A percentile compares a stretch with the other conserved stretches of the same genome.
Conservation (phyloP, 441 rosid genomes). For the Euphorbia schlechtendalii region DNA sequence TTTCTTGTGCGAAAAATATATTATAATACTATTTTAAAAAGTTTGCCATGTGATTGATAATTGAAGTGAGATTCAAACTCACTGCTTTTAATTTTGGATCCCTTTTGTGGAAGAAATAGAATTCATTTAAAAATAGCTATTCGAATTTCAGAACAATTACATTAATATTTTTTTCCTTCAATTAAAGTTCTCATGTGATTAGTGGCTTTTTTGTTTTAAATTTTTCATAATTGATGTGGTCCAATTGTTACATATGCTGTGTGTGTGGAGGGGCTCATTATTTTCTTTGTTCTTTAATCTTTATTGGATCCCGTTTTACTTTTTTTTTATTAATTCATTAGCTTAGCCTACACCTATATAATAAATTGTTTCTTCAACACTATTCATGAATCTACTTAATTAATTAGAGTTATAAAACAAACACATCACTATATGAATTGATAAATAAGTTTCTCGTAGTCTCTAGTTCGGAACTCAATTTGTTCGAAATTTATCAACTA, state of each 20-base stretch:
- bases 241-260: constrained; percentile 16
- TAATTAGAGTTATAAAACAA: not conserved
- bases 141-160: not conserved
- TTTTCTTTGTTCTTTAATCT: constrained; percentile 11
- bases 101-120: not conserved
- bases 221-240: constrained; percentile 28
- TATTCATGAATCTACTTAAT: not conserved
- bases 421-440: too few relatives aligned
- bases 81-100: not conserved
- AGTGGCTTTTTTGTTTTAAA: constrained; percentile 6
- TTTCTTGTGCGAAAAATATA: not conserved
- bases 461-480: too few relatives aligned
- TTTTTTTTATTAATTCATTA: too few relatives aligned
- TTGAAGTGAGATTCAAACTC: not conserved
- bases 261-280: not conserved
- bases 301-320: constrained; percentile 19
- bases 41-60: not conserved
- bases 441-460: too few relatives aligned
- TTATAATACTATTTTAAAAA: too few relatives aligned
- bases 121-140: not conserved
- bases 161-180: not conserved
- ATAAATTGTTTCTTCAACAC: not conserved
- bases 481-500: too few relatives aligned
- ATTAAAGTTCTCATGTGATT: constrained; percentile 19
- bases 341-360: not conserved